phyloP scores from a whole-genome alignment of 768 basidiomycete species.

The Leccinellum albellum region DNA sequence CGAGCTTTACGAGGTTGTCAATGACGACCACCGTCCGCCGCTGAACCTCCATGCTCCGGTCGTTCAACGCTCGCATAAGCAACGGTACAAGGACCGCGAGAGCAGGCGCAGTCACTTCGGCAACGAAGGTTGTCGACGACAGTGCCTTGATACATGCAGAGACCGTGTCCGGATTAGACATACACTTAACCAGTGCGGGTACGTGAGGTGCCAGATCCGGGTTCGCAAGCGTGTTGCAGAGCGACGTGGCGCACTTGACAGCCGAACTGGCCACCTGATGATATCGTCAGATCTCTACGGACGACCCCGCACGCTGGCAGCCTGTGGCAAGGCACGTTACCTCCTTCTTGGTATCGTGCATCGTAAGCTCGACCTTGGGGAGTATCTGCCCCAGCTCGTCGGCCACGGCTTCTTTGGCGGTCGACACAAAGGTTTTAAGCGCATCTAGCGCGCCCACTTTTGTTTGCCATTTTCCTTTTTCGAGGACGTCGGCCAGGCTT shows the following conservation, averaged over 20 bases:
- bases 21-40: conserved; percentile 91
- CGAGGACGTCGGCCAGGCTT: conserved; percentile 67
- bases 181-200: conserved; percentile 85
- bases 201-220: conserved; percentile 90
- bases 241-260: conserved; percentile 81
- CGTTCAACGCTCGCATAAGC: conserved; percentile 85
- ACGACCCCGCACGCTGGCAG: neutral
- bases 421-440: conserved; percentile 66
- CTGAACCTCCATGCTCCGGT: conserved; percentile 94
- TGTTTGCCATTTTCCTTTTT: conserved; percentile 87
- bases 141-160: conserved; percentile 92
- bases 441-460: conserved; percentile 93
- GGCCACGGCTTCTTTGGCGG: conserved; percentile 75
- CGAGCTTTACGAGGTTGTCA: conserved; percentile 96
- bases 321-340: conserved; percentile 49
- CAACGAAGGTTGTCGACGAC: conserved; percentile 93
- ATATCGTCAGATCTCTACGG: conserved; percentile 8
- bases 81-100: conserved; percentile 94
- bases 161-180: conserved; percentile 86
- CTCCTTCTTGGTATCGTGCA: conserved; percentile 97
- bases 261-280: conserved; percentile 79
- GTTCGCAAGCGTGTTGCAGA: conserved; percentile 90
- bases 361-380: conserved; percentile 81
- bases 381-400: conserved; percentile 75
- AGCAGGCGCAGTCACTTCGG: conserved; percentile 95